Conservation (phyloP, 352 stramenopile genomes). For the Phytophthora quininea region DNA sequence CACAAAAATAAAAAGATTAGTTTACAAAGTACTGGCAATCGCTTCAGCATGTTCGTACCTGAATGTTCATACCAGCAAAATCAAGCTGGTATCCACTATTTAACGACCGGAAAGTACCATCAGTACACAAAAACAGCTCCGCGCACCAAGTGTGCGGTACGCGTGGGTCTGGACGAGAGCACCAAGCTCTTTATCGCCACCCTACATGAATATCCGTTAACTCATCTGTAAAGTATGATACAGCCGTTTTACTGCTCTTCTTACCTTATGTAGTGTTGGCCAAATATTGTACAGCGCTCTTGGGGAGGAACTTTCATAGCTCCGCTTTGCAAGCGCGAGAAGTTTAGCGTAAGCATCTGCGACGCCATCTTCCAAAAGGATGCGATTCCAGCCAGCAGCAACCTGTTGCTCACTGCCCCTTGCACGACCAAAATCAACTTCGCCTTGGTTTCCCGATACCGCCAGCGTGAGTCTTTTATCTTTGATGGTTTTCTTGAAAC, state of each 20-base stretch:
- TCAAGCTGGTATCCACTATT: constrained; percentile 69
- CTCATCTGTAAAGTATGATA: background rate
- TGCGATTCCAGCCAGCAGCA: constrained; percentile 72
- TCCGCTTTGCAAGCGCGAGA: constrained; percentile 55
- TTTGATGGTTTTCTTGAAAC: constrained; percentile 70
- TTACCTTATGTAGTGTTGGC: constrained; percentile 53
- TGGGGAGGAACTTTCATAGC: constrained; percentile 40
- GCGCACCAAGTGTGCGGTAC: constrained; percentile 46
- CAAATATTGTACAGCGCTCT: constrained; percentile 73
- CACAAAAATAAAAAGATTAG: constrained; percentile 20
- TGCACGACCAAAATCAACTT: constrained; percentile 15
- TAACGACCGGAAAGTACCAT: constrained; percentile 61
- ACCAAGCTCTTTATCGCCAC: constrained; percentile 39
- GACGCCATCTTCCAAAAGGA: constrained; percentile 69
- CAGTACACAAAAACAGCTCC: constrained; percentile 77
- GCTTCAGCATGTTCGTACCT: constrained; percentile 38
- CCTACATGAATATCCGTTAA: constrained; percentile 5
- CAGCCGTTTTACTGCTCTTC: background rate
- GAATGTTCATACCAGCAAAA: constrained; percentile 65
- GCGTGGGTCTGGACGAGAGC: constrained; percentile 49
- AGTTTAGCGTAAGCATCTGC: constrained; percentile 72
- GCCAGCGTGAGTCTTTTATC: constrained; percentile 48
- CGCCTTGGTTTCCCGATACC: constrained; percentile 15
- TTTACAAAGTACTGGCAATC: background rate
- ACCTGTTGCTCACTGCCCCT: constrained; percentile 59